phyloP scores from a whole-genome alignment of 257 asterid species.

The Solanum sejunctum region DNA sequence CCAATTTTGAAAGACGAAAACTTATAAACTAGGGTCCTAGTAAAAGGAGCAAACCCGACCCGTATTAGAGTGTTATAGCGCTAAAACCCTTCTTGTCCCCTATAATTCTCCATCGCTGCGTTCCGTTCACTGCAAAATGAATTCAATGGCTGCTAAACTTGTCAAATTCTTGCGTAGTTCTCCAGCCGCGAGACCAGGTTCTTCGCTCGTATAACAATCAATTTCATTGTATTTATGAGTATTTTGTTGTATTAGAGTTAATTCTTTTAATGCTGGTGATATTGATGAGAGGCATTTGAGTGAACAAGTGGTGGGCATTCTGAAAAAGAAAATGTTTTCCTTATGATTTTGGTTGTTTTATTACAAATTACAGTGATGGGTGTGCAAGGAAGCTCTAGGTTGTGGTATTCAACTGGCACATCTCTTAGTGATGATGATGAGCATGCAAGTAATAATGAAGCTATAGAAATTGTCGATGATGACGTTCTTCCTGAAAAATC shows the following conservation, averaged over 20 bases:
- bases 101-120: background rate
- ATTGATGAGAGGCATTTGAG: background rate
- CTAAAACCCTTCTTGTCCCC: slow-evolving; percentile 28
- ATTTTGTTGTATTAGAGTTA: background rate
- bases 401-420: slow-evolving; percentile 43
- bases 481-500: slow-evolving; percentile 53
- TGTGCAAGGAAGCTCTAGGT: slow-evolving; percentile 32
- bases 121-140: slow-evolving; percentile 14
- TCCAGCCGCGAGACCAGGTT: slow-evolving; percentile 8
- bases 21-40: background rate
- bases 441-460: slow-evolving; percentile 9
- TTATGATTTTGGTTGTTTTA: background rate
- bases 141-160: slow-evolving; percentile 26
- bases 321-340: background rate
- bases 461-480: slow-evolving; percentile 29
- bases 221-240: background rate
- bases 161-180: slow-evolving; percentile 25
- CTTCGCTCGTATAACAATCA: slow-evolving; percentile 18
- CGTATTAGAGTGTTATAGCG: background rate
- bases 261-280: background rate
- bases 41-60: background rate
- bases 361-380: slow-evolving; percentile 21
- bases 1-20: background rate
- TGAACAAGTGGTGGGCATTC: slow-evolving; percentile 4
- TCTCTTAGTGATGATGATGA: slow-evolving; percentile 14